Percentiles rank a stretch among this genome's conserved stretches.
phyloP scores from a whole-genome alignment of 164 flowering plant species.

The Amborella trichopoda region DNA sequence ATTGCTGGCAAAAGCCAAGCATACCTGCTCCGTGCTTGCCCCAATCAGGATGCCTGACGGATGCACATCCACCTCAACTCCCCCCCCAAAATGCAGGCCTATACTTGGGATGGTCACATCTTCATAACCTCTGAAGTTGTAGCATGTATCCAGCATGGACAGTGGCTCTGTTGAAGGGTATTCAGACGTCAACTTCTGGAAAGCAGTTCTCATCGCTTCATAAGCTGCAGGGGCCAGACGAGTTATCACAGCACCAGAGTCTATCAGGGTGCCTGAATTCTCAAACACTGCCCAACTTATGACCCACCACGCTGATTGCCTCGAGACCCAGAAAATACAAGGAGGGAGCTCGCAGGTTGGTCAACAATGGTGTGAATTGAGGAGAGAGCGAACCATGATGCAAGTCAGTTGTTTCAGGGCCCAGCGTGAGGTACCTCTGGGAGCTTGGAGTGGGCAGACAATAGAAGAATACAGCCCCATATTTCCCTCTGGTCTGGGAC shows the following conservation, averaged over 20 bases:
- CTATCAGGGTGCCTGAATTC: constrained; percentile 23
- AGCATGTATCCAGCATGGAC: constrained; percentile 60
- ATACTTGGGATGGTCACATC: constrained; percentile 14
- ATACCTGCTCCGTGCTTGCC: constrained; percentile 8
- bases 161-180: constrained; percentile 24
- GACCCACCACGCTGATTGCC: constrained; percentile 22
- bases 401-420: constrained; percentile 4
- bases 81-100: constrained; percentile 13
- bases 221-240: constrained; percentile 40
- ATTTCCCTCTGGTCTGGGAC: constrained; percentile 20
- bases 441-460: constrained; percentile 30
- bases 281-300: constrained; percentile 19
- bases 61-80: constrained; percentile 11
- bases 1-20: constrained; percentile 32
- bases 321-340: constrained; percentile 25
- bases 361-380: constrained; percentile 35
- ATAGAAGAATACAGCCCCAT: constrained; percentile 33
- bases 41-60: constrained; percentile 14
- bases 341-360: constrained; percentile 13
- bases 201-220: constrained; percentile 21
- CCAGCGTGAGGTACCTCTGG: constrained; percentile 22
- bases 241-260: constrained; percentile 55
- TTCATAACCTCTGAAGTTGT: constrained; percentile 19
- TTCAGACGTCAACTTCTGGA: constrained; percentile 27
- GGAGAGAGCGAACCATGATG: constrained; percentile 8